Evolutionary conservation across 2,329 filamentous ascomycete species (phyloP), one percentile per base, ranked within the genome.

Genomic region (Verticillium dahliae): DNA sequence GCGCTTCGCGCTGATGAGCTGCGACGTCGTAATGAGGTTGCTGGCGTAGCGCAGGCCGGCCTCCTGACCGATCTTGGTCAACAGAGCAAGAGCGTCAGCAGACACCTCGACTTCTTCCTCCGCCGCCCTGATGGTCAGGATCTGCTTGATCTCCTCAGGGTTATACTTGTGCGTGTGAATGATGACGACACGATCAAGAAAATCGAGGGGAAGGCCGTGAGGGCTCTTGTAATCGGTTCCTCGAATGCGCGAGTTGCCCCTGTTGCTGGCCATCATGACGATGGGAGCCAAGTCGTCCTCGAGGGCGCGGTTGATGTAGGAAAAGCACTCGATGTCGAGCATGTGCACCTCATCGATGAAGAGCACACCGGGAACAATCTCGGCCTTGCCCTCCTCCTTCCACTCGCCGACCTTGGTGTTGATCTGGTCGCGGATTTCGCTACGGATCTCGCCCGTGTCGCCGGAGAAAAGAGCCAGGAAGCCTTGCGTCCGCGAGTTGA

Each of bases 281-380:
- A 99, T 93, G 45, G 95, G 95, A 1, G 95, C 92, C 37, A 99
- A 84, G 70, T 98, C 92, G 63, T 93, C 92, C 77, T 99, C 95
- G 55, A 99, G 83, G 1, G 95, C 95, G 59, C 95, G 90, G 81
- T 99, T 99, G 82, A 99, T 90, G 81, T 96, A 99, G 55, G 92
- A 96, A 81, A 97, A 99, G 80, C 94, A 98, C 77, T 99, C 95
- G 66, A 98, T 97, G 74, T 99, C 95, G 62, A 99, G 90, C 94
- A 99, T 98, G 81, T 99, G 95, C 5, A 99, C 94, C 79, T 99
- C 95, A 71, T 99, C 95, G 71, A 99, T 96, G 81, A 99, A 99
- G 7, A 99, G 81, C 7, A 99, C 95, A 56, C 95, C 95, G 0
- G 95, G 95, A 0, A 99, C 92, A 60, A 99, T 98, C 78, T 96